A percentile compares a stretch with the other conserved stretches of the same genome.
Evolutionary conservation across 1,284 basidiomycete species (phyloP).

Genomic region (Ustilago cynodontis): DNA sequence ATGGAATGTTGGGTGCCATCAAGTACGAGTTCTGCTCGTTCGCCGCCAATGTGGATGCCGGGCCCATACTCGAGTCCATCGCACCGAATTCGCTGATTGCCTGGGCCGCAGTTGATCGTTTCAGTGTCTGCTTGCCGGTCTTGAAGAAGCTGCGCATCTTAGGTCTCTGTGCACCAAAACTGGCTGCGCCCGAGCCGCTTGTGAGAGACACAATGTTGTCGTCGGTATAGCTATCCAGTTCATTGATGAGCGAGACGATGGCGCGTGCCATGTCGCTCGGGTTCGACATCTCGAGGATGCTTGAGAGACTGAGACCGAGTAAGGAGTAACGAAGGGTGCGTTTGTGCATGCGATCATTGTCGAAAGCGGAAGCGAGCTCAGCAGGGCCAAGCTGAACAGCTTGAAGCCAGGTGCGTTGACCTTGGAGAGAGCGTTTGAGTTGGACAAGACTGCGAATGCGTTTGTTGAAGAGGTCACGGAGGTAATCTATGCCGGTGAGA

Average conservation of each 20-base stretch:
- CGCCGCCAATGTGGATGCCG: constrained; percentile 13
- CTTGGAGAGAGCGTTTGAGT: constrained; percentile 47
- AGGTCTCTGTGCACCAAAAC: constrained; percentile 32
- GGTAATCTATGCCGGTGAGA: constrained; percentile 27
- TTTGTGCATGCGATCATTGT: constrained; percentile 54
- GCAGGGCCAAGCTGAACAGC: constrained; percentile 31
- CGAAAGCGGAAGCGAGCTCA: constrained; percentile 45
- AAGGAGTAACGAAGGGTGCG: constrained; percentile 45
- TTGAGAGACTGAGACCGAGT: constrained; percentile 52
- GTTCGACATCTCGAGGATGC: constrained; percentile 46
- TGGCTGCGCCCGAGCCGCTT: constrained; percentile 16
- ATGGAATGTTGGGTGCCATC: constrained; percentile 76
- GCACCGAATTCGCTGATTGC: constrained; percentile 46
- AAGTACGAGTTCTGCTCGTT: constrained; percentile 78
- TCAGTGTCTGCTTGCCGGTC: constrained; percentile 35
- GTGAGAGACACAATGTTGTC: constrained; percentile 36
- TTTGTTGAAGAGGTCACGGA: constrained; percentile 47
- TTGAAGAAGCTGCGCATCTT: constrained; percentile 58
- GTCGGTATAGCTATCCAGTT: constrained; percentile 51
- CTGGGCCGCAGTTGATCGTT: constrained; percentile 38
- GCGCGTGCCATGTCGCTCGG: constrained; percentile 46
- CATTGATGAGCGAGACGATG: constrained; percentile 49
- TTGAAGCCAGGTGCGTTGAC: constrained; percentile 47
- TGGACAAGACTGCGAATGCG: constrained; percentile 45
- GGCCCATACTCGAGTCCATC: constrained; percentile 27